Base-by-base conservation (phyloP, 2,329 filamentous ascomycete species). In the Colletotrichum costaricense region DNA sequence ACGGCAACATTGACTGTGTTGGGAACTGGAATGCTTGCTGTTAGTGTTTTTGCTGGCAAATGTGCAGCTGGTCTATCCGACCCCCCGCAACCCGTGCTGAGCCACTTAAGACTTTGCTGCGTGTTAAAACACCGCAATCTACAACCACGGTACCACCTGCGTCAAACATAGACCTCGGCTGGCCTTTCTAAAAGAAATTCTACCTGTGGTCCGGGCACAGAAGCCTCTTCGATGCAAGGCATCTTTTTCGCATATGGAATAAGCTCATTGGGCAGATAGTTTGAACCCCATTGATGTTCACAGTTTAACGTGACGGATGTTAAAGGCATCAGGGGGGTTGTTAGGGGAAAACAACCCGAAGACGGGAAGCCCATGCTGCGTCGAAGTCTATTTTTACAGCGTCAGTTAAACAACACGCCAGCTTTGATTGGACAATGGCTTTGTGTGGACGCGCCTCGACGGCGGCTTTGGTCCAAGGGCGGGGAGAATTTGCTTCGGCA, bases 301-400 rank as follows among this genome's bases (percentile, higher is more conserved):
- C 12, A 55, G 24, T 38, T 22, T 9, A 49, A 49, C 7, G 42
- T 49, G 42, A 49, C 42, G 42, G 8, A 49, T 49, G 16, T 49
- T 49, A n/a, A 49, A 49, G 19, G 42, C n/a, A 19, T 49, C 42
- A 49, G 42, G 42, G 42, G 42, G 19, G 19, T 49, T 49, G 19
- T 49, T 49, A n/a, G 16, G 16, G 28, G 19, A 58, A 58, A 24
- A 52, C 38, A 63, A 59, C 28, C 46, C 56, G 65, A 68, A 26
- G 30, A 46, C 16, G 46, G 57, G 42, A 54, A 35, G 60, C 26
- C 11, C 60, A 54, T 52, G 52, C 14, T 7, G 30, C 16, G 2
- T 46, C 42, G 16, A 14, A 19, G 54, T 54, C 66, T 69, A 65
- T 73, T 64, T 64, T 60, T 73, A 35, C 59, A 33, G 58, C 58